Percentiles rank a stretch among this genome's conserved stretches.
These are phyloP conservation scores for Hypoxylon sp. DNA, from an alignment of 2,329 filamentous ascomycete species.

Conservation along the genomic window DNA sequence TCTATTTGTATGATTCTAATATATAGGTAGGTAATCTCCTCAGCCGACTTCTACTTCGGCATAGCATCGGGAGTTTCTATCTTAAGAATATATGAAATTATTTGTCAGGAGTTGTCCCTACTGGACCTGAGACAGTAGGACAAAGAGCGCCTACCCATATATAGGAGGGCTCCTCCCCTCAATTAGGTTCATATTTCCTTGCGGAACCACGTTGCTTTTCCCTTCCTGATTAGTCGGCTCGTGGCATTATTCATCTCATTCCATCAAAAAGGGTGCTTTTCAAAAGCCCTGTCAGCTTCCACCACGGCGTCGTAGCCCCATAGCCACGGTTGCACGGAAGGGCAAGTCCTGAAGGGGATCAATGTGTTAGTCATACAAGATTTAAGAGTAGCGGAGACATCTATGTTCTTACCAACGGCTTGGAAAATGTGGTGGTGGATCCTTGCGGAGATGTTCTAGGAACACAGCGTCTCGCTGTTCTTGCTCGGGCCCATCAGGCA, in stretches of 20 bases:
- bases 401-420: conserved; percentile 38
- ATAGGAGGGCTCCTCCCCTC: too few species aligned
- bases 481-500: conserved; percentile 31
- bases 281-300: conserved; percentile 34
- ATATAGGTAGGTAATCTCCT: neutral
- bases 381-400: neutral
- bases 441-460: conserved; percentile 23
- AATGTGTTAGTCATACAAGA: conserved; percentile 13
- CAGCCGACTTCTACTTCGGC: neutral
- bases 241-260: too few species aligned
- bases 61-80: neutral
- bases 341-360: conserved; percentile 36
- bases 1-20: neutral
- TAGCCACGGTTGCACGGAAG: conserved; percentile 41
- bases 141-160: too few species aligned
- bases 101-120: too few species aligned
- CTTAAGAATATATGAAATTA: neutral
- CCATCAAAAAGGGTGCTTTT: conserved; percentile 27
- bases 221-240: too few species aligned
- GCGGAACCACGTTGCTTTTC: too few species aligned
- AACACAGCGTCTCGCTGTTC: conserved; percentile 34
- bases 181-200: too few species aligned
- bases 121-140: too few species aligned
- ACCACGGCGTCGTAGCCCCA: conserved; percentile 39
- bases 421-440: conserved; percentile 29